Evolutionary conservation across 495 filamentous ascomycete species (phyloP), one percentile per base, ranked within the genome.

Genomic region (Penicillium tannophilum): DNA sequence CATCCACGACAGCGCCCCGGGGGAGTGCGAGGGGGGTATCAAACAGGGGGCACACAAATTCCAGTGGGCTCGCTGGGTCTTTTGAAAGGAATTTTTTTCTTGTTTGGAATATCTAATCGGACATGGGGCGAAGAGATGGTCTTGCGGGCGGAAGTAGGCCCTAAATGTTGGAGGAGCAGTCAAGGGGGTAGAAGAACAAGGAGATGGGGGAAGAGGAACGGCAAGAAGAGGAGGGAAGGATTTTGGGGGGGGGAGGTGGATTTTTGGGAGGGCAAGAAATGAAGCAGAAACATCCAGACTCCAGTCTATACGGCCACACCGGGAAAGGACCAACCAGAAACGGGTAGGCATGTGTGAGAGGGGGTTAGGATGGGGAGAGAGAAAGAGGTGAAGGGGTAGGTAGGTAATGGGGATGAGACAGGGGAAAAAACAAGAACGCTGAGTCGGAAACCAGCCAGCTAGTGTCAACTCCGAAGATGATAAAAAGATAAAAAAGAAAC

Each of bases 381-480:
- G 41, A 28, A 30, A 54, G 54, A 39, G 28, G 20, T n/a, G 49
- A 35, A 14, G 33, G 9, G 33, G 10, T 36, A 14, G 6, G 26
- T 28, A 33, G 54, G 35, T 33, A 28, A 43, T 17, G 33, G 51
- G 33, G 14, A 24, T 42, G 14, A 44, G 48, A 23, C 43, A 46
- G 54, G 52, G 14, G 48, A 56, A 61, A 61, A 61, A 63, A 66
- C 19, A 60, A 56, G 41, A 58, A 62, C 61, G 63, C 65, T 66
- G 71, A 69, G 70, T 68, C 70, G 67, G 61, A 56, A 36, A 68
- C 70, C 64, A 72, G 72, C 71, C 71, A 71, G 72, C 64, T 70
- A 72, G 66, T 63, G 49, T 71, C 61, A 71, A 72, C 67, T 72
- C 64, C 70, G 56, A 50, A 52, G 61, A 59, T 68, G 61, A 59